Conservation (phyloP, 176 grass and related monocot genomes). For the Microstegium vimineum region DNA sequence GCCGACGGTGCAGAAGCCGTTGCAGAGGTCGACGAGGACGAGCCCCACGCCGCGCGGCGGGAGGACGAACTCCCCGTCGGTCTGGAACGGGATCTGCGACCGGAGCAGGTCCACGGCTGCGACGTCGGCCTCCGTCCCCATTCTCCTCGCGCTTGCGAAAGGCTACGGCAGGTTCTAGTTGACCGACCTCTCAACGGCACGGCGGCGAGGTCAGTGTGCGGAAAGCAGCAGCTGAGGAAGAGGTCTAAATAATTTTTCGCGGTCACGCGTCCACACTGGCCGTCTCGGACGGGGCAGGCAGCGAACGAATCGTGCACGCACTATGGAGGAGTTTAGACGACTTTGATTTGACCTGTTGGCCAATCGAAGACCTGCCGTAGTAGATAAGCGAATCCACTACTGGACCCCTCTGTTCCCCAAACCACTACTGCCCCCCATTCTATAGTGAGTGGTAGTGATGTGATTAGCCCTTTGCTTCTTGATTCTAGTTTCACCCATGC, state of each 20-base stretch:
- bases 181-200: background rate
- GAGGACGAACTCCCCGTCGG: conserved; percentile 18
- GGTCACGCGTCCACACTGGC: background rate
- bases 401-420: background rate
- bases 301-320: background rate
- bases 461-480: too few relatives aligned
- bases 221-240: background rate
- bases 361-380: background rate
- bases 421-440: background rate
- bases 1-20: conserved; percentile 97
- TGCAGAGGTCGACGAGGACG: conserved; percentile 77
- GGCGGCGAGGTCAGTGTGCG: background rate
- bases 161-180: background rate
- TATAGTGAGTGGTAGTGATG: background rate
- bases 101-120: background rate
- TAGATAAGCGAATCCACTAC: background rate
- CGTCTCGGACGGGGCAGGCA: background rate
- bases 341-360: background rate
- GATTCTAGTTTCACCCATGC: too few relatives aligned
- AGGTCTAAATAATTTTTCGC: background rate
- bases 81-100: conserved; percentile 7
- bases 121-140: conserved; percentile 36
- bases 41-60: conserved; percentile 49
- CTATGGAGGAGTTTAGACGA: too few relatives aligned
- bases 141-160: background rate